Percentiles rank a stretch among this genome's conserved stretches.
Evolutionary conservation across 352 stramenopile genomes (phyloP).

Genomic region (Phytopythium montanum): DNA sequence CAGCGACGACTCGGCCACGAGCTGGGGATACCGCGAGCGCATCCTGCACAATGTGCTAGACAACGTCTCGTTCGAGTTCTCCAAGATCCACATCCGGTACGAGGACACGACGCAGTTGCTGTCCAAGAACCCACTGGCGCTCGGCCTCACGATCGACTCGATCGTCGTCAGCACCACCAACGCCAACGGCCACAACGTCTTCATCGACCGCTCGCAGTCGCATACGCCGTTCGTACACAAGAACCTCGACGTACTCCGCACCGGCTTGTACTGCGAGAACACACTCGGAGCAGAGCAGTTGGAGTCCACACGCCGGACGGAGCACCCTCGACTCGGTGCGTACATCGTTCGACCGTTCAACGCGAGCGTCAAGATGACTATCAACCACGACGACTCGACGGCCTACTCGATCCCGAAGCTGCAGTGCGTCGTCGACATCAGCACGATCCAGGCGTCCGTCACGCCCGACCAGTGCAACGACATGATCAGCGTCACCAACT

Average conservation of each 20-base stretch:
- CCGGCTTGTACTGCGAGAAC: constrained; percentile 68
- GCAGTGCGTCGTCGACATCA: constrained; percentile 66
- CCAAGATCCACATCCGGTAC: constrained; percentile 81
- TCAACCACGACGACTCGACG: constrained; percentile 74
- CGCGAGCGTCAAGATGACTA: constrained; percentile 66
- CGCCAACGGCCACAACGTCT: constrained; percentile 72
- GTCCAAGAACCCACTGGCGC: constrained; percentile 49
- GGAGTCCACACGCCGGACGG: constrained; percentile 14
- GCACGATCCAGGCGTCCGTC: constrained; percentile 59
- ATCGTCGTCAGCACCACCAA: constrained; percentile 74
- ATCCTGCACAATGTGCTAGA: constrained; percentile 83
- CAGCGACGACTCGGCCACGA: constrained; percentile 40
- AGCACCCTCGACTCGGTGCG: constrained; percentile 13
- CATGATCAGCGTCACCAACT: constrained; percentile 72
- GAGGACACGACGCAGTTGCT: constrained; percentile 70
- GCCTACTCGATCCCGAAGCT: constrained; percentile 62
- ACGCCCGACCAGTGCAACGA: constrained; percentile 76
- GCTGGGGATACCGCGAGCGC: constrained; percentile 76
- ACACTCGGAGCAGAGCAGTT: constrained; percentile 24
- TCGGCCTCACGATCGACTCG: constrained; percentile 75
- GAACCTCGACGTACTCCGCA: constrained; percentile 49
- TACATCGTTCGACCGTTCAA: constrained; percentile 80
- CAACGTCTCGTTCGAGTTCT: constrained; percentile 80
- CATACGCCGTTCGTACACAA: constrained; percentile 83
- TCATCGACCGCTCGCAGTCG: constrained; percentile 72